Conservation (phyloP, 352 stramenopile species). For the Globisporangium paddicum region DNA sequence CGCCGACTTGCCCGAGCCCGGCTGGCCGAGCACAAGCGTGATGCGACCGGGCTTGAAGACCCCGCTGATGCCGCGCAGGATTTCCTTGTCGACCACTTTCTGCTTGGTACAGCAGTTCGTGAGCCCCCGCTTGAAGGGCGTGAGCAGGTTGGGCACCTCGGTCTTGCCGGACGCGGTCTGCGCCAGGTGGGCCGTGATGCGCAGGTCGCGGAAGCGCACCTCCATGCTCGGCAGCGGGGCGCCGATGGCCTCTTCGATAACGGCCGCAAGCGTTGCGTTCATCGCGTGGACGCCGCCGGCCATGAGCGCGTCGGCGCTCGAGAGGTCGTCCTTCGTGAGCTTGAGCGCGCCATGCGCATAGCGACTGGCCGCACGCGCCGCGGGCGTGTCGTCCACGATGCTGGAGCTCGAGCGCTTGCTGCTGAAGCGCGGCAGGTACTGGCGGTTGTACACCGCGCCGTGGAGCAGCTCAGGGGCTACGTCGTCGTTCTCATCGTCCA, state of each 20-base stretch:
- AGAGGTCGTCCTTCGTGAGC: conserved; percentile 26
- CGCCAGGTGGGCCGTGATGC: conserved; percentile 25
- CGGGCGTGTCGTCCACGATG: conserved; percentile 3
- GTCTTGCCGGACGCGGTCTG: conserved; percentile 3
- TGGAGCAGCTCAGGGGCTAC: conserved; percentile 10
- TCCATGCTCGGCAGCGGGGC: conserved; percentile 43
- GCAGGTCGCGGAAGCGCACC: conserved; percentile 46
- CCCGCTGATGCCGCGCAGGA: conserved; percentile 19
- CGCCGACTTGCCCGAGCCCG: conserved; percentile 36
- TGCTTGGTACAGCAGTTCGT: conserved; percentile 13
- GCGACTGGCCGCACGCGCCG: background rate
- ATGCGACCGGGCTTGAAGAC: conserved; percentile 21
- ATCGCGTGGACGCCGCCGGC: conserved; percentile 41
- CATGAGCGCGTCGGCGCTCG: conserved; percentile 41
- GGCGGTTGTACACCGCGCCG: conserved; percentile 3
- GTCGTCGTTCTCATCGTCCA: conserved; percentile 11
- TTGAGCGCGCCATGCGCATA: conserved; percentile 5
- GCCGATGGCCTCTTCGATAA: conserved; percentile 33
- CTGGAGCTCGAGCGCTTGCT: conserved; percentile 19
- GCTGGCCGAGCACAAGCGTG: conserved; percentile 21
- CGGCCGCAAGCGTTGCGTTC: conserved; percentile 39
- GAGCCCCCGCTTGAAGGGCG: conserved; percentile 4
- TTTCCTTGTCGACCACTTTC: conserved; percentile 21
- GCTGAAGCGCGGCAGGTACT: conserved; percentile 28
- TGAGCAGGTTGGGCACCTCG: conserved; percentile 26